Conservation (phyloP, 106 monocot genomes). For the Chionographis japonica region DNA sequence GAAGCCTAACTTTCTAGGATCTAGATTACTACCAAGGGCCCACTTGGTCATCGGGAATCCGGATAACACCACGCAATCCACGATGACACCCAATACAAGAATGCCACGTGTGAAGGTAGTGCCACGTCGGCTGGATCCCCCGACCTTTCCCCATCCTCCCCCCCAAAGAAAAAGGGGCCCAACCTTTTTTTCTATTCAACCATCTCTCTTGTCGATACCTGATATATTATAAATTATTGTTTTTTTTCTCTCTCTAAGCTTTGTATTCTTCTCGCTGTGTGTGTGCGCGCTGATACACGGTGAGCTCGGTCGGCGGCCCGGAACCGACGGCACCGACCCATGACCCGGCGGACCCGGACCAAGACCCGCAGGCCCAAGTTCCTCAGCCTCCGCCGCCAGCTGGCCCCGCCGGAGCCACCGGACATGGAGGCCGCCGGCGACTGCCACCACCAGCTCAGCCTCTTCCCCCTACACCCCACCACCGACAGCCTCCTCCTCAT, state of each 20-base stretch:
- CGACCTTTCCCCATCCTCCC: background rate
- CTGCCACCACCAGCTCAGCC: constrained; percentile 10
- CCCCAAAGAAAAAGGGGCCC: background rate
- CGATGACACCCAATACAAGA: too few species aligned
- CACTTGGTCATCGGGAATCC: too few species aligned
- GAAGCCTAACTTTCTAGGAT: too few species aligned
- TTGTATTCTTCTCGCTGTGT: too few species aligned
- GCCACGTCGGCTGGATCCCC: background rate
- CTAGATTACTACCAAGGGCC: too few species aligned
- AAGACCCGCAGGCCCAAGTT: constrained; percentile 26
- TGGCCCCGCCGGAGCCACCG: background rate
- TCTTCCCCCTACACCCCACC: constrained; percentile 10
- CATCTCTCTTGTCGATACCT: too few species aligned
- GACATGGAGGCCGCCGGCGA: background rate
- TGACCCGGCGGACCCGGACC: background rate
- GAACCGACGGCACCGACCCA: constrained; percentile 6
- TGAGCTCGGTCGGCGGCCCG: background rate
- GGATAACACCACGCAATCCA: too few species aligned
- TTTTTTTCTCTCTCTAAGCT: too few species aligned
- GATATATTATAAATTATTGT: too few species aligned
- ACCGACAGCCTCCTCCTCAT: too few species aligned
- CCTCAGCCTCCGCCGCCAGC: constrained; percentile 26
- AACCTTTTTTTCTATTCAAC: background rate
- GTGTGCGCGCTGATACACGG: background rate
- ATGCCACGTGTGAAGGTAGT: too few species aligned